These are phyloP conservation scores for Leptographium lundbergii DNA, from an alignment of 2,329 filamentous ascomycete genomes.

Conservation along the genomic window DNA sequence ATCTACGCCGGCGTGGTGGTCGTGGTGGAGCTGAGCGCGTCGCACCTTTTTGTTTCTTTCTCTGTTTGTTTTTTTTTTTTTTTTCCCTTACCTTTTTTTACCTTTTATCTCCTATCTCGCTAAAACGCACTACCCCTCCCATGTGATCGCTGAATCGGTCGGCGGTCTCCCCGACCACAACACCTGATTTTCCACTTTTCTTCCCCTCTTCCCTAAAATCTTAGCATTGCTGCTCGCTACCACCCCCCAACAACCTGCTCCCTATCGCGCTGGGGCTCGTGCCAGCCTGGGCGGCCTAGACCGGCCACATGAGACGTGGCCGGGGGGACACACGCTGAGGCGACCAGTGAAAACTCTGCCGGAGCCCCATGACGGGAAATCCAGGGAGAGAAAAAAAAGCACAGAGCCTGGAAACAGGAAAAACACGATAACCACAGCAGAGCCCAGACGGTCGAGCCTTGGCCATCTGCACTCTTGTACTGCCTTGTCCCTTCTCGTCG, in stretches of 20 bases:
- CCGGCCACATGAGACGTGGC: background rate
- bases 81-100: background rate
- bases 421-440: background rate
- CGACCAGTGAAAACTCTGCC: background rate
- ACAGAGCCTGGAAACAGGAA: background rate
- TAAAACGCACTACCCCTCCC: too few species aligned
- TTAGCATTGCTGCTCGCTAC: background rate
- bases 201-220: background rate
- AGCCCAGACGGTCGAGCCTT: too few species aligned
- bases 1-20: constrained; percentile 3
- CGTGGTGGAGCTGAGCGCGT: background rate
- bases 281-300: background rate
- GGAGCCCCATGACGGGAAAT: background rate
- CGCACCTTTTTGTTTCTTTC: background rate
- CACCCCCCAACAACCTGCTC: background rate
- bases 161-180: constrained; percentile 1
- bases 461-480: background rate
- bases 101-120: too few species aligned
- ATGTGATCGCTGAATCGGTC: background rate
- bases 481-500: background rate
- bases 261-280: background rate
- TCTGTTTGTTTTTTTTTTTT: background rate
- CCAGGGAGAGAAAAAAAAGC: background rate
- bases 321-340: background rate
- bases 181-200: constrained; percentile 16